These are phyloP conservation scores for Ciborinia camelliae DNA, from an alignment of 2,329 filamentous ascomycete genomes.

Conservation along the genomic window DNA sequence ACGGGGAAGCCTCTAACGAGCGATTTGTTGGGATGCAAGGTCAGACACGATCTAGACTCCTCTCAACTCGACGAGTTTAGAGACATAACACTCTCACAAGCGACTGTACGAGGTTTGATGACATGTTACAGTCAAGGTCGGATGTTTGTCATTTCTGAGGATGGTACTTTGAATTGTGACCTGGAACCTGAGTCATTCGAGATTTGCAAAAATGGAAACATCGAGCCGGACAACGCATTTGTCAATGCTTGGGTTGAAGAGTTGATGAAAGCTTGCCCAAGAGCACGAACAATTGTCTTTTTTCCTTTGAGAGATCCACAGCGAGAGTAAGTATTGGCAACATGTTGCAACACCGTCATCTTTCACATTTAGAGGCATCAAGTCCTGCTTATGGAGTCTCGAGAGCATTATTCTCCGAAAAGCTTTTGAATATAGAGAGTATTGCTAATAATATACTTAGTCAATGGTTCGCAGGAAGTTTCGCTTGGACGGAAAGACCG, in stretches of 20 bases:
- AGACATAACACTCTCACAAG: constrained; percentile 16
- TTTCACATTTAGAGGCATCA: neutral
- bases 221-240: constrained; percentile 14
- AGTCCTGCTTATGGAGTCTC: neutral
- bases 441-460: constrained; percentile 4
- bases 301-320: constrained; percentile 47
- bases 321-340: constrained; percentile 33
- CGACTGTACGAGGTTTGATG: constrained; percentile 24
- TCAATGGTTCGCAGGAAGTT: constrained; percentile 47
- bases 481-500: constrained; percentile 46
- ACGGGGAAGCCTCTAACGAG: neutral
- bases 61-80: neutral
- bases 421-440: neutral
- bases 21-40: constrained; percentile 15
- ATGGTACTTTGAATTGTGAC: constrained; percentile 19
- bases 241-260: constrained; percentile 21
- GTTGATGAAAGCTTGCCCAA: constrained; percentile 39
- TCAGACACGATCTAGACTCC: neutral
- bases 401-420: neutral
- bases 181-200: constrained; percentile 3
- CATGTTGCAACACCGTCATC: too few species aligned
- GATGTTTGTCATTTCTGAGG: constrained; percentile 26
- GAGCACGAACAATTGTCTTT: constrained; percentile 45
- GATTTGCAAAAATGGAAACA: constrained; percentile 1
- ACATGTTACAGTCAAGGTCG: constrained; percentile 27